These are phyloP conservation scores for Yamadazyma blattariae DNA, from an alignment of 1,139 yeast species.

Conservation along the genomic window DNA sequence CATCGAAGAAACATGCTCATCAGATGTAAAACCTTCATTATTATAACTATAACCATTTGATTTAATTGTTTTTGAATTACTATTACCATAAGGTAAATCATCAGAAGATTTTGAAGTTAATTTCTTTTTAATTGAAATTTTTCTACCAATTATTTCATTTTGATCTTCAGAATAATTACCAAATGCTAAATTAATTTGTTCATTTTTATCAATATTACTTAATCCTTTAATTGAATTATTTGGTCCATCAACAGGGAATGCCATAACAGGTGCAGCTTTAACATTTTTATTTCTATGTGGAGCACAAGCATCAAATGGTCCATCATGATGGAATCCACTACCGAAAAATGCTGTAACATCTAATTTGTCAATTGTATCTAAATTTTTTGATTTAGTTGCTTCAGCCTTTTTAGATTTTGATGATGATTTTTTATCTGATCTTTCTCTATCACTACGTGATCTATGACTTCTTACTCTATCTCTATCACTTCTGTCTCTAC, in stretches of 20 bases:
- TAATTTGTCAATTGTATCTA: conserved; percentile 90
- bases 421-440: conserved; percentile 6
- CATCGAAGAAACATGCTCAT: conserved; percentile 20
- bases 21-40: conserved; percentile 2
- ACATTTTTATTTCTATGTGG: conserved; percentile 88
- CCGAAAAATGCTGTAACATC: conserved; percentile 96
- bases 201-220: conserved; percentile 44
- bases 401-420: conserved; percentile 28
- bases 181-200: conserved; percentile 59
- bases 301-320: conserved; percentile 97
- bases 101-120: conserved; percentile 13
- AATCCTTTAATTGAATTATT: conserved; percentile 78
- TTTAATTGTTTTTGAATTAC: conserved; percentile 1
- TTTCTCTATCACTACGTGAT: conserved; percentile 10
- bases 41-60: conserved; percentile 7
- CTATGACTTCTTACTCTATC: conserved; percentile 8
- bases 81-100: conserved; percentile 7
- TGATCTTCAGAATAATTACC: conserved; percentile 48
- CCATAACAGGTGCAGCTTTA: conserved; percentile 87
- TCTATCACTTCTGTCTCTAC: conserved; percentile 8
- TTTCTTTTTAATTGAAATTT: conserved; percentile 14
- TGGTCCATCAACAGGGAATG: conserved; percentile 95
- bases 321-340: conserved; percentile 96
- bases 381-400: conserved; percentile 51
- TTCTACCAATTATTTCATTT: conserved; percentile 36